Percentiles rank a stretch among this genome's conserved stretches.
Evolutionary conservation across 257 asterid species (phyloP).

Genomic region (Capsicum baccatum): DNA sequence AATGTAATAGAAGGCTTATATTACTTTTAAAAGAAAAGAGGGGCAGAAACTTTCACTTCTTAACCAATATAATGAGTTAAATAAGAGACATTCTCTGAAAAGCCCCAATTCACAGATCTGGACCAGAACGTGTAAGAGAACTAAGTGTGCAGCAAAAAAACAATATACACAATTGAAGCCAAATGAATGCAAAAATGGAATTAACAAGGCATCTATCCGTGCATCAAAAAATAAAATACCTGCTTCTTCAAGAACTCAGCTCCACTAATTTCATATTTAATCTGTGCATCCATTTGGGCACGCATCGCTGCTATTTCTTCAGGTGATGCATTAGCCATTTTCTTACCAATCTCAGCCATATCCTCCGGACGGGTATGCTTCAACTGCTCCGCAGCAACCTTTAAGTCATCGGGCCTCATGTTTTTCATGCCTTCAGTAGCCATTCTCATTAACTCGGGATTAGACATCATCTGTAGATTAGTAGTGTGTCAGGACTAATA

Average conservation of each 20-base stretch:
- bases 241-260: slow-evolving; percentile 92
- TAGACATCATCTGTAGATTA: slow-evolving; percentile 90
- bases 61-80: slow-evolving; percentile 8
- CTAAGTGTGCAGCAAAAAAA: background rate
- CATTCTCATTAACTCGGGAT: slow-evolving; percentile 90
- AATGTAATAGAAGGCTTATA: background rate
- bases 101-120: background rate
- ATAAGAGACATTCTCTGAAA: background rate
- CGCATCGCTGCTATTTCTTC: slow-evolving; percentile 88
- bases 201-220: background rate
- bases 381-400: slow-evolving; percentile 88
- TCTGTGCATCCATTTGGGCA: slow-evolving; percentile 77
- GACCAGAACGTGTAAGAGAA: background rate
- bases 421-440: slow-evolving; percentile 96
- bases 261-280: slow-evolving; percentile 72
- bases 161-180: background rate
- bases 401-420: slow-evolving; percentile 86
- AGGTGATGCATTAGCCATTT: slow-evolving; percentile 94
- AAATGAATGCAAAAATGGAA: slow-evolving; percentile 20
- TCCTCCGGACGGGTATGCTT: slow-evolving; percentile 91
- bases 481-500: slow-evolving; percentile 28
- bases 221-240: slow-evolving; percentile 50
- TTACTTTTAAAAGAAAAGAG: background rate
- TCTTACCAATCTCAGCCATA: slow-evolving; percentile 85
- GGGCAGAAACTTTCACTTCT: background rate